These are phyloP conservation scores for Capsaspora owczarzaki DNA, from an alignment of 78 protist genomes.

Conservation along the genomic window DNA sequence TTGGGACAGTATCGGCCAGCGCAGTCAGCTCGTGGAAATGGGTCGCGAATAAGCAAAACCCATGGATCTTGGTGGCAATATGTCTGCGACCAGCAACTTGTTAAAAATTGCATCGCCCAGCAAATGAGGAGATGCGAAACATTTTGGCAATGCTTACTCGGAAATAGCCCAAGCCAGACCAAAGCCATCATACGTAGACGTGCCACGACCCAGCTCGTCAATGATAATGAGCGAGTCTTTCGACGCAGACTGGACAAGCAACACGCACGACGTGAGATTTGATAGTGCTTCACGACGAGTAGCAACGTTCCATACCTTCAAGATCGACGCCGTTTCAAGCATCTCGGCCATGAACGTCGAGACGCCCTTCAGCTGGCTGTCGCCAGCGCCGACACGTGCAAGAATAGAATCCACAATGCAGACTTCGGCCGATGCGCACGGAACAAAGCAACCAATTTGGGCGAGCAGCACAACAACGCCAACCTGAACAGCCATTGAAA, in stretches of 20 bases:
- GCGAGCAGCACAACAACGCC: conserved; percentile 90
- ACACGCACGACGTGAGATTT: background rate
- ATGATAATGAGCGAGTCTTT: conserved; percentile 76
- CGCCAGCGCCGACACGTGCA: conserved; percentile 85
- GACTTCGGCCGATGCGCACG: conserved; percentile 43
- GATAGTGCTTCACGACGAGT: background rate
- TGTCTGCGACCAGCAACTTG: background rate
- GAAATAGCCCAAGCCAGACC: conserved; percentile 97
- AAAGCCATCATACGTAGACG: conserved; percentile 97
- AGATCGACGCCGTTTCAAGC: conserved; percentile 91
- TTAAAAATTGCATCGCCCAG: background rate
- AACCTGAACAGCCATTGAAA: background rate
- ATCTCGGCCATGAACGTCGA: conserved; percentile 98
- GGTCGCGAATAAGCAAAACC: conserved; percentile 86
- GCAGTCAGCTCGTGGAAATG: conserved; percentile 64
- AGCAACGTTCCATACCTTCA: conserved; percentile 28
- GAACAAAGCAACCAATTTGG: conserved; percentile 97
- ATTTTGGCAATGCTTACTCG: conserved; percentile 31
- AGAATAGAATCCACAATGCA: conserved; percentile 4
- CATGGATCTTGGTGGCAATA: conserved; percentile 42
- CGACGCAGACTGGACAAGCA: conserved; percentile 56
- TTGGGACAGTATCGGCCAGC: conserved; percentile 5
- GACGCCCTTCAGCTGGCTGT: conserved; percentile 84
- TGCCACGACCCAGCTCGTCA: conserved; percentile 98
- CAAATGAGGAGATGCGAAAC: background rate